Percentiles rank a stretch among this genome's conserved stretches.
These are phyloP conservation scores for Closterium sp. DNA, from an alignment of 139 green algal genomes.

Conservation along the genomic window DNA sequence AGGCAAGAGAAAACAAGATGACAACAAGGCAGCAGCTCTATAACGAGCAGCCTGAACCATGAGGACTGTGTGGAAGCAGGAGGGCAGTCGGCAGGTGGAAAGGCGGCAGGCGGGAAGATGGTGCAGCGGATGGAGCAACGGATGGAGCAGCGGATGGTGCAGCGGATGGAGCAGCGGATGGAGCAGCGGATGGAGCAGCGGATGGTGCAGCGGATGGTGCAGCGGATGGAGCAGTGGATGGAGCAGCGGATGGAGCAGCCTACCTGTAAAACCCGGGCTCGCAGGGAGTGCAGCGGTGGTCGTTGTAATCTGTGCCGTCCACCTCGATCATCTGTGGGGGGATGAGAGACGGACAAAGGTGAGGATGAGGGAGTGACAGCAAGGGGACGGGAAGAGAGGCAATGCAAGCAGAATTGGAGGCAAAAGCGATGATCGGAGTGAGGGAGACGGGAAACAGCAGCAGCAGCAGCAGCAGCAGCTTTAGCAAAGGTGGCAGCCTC, in stretches of 20 bases:
- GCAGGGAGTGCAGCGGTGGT: slow-evolving; percentile 10
- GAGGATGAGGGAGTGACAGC: background rate
- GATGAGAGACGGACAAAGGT: too few relatives aligned
- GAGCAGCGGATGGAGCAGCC: too few relatives aligned
- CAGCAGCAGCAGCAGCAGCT: too few relatives aligned
- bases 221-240: background rate
- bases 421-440: too few relatives aligned
- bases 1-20: too few relatives aligned
- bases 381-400: background rate
- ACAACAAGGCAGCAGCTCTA: background rate
- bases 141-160: background rate
- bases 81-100: background rate
- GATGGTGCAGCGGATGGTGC: too few relatives aligned
- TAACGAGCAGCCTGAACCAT: background rate
- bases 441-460: too few relatives aligned
- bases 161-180: background rate
- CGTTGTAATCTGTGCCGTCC: slow-evolving; percentile 26
- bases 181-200: background rate
- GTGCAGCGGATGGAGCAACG: background rate
- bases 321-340: slow-evolving; percentile 22
- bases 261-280: slow-evolving; percentile 9
- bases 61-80: background rate
- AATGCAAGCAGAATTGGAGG: background rate
- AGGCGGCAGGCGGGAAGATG: background rate
- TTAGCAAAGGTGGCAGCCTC: too few relatives aligned